phyloP scores from a whole-genome alignment of 2,329 filamentous ascomycete genomes.

The Pseudogymnoascus sp. region DNA sequence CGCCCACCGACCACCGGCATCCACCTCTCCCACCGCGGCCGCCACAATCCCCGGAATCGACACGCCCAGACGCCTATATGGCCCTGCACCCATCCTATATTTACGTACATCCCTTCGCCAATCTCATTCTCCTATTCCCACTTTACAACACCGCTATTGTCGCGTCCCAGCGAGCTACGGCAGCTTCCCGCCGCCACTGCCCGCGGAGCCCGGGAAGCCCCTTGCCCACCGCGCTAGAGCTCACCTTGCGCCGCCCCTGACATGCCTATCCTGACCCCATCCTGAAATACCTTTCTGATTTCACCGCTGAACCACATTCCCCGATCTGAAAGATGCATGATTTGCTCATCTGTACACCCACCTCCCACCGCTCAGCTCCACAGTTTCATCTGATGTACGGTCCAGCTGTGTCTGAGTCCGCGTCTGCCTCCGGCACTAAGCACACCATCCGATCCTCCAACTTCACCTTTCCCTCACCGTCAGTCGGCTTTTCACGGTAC shows the following conservation, averaged over 20 bases:
- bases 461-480: background rate
- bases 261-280: background rate
- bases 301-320: background rate
- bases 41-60: background rate
- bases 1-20: background rate
- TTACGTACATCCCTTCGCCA: background rate
- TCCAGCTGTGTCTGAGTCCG: background rate
- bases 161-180: background rate
- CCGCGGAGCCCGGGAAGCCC: background rate
- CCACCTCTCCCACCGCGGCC: background rate
- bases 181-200: background rate
- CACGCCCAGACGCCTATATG: background rate
- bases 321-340: background rate
- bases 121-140: background rate
- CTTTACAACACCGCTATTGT: background rate
- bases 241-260: background rate
- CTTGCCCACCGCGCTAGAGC: background rate
- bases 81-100: background rate
- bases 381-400: background rate
- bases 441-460: background rate
- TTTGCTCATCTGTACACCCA: conserved; percentile 3
- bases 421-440: background rate
- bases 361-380: background rate
- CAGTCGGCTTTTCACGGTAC: background rate
- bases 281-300: background rate